Conservation (phyloP, 164 flowering plant species). For the Kalanchoe fedtschenkoi region DNA sequence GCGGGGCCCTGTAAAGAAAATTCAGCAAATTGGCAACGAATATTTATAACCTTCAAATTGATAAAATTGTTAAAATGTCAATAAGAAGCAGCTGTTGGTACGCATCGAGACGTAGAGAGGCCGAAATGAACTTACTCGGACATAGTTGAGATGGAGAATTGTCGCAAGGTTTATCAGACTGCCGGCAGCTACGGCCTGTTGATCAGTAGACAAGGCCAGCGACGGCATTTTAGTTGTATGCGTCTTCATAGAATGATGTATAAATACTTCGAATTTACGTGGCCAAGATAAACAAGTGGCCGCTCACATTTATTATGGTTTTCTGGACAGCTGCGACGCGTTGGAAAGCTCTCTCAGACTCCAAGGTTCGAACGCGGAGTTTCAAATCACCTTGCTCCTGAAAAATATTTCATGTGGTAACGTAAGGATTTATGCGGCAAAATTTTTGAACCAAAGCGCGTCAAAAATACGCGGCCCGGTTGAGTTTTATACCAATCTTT, state of each 20-base stretch:
- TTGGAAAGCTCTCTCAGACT: slow-evolving; percentile 91
- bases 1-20: too few species aligned
- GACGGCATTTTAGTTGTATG: too few species aligned
- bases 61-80: neutral
- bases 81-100: too few species aligned
- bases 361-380: slow-evolving; percentile 85
- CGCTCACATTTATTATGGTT: slow-evolving; percentile 83
- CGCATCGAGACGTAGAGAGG: too few species aligned
- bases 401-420: slow-evolving; percentile 8
- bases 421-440: too few species aligned
- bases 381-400: slow-evolving; percentile 99
- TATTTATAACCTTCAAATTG: too few species aligned
- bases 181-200: slow-evolving; percentile 92
- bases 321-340: slow-evolving; percentile 92
- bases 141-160: slow-evolving; percentile 61
- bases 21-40: too few species aligned
- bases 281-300: neutral
- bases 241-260: too few species aligned
- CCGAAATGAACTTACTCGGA: slow-evolving; percentile 63
- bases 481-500: slow-evolving; percentile 58
- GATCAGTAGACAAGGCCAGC: too few species aligned
- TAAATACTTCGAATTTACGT: too few species aligned
- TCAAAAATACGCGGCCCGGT: neutral
- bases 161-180: slow-evolving; percentile 87
- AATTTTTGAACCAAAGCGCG: too few species aligned